Conservation (phyloP, 345 rosid genomes). For the Pistacia atlantica region DNA sequence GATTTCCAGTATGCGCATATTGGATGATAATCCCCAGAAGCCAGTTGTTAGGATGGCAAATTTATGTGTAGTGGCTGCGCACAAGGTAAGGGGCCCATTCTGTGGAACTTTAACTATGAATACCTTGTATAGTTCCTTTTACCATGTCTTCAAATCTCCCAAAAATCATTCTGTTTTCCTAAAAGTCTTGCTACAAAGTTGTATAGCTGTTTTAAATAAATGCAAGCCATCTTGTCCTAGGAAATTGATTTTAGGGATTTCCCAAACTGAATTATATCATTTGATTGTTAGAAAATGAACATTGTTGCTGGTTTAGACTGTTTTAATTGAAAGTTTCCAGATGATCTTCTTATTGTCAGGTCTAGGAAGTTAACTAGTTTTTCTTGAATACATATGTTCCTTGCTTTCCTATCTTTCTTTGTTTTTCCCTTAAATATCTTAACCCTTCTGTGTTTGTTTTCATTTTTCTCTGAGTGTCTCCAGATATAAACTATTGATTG, state of each 20-base stretch:
- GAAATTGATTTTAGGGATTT: not conserved
- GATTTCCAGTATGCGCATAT: constrained; percentile 69
- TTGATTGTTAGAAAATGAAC: not conserved
- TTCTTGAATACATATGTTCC: not conserved
- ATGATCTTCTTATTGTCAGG: not conserved
- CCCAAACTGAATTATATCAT: not conserved
- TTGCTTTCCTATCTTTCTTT: not conserved
- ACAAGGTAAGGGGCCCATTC: constrained; percentile 57
- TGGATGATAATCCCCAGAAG: constrained; percentile 85
- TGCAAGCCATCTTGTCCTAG: not conserved
- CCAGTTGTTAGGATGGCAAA: constrained; percentile 99
- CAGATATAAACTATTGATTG: constrained; percentile 7
- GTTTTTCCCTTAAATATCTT: not conserved
- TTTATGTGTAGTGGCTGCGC: constrained; percentile 85
- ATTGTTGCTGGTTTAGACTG: not conserved
- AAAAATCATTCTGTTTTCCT: not conserved
- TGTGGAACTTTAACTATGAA: not conserved
- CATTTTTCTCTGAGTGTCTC: constrained; percentile 7
- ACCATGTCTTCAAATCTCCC: not conserved
- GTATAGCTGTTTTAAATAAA: not conserved
- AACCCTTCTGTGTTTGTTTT: not conserved
- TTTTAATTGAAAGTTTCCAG: not conserved
- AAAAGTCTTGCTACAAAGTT: not conserved
- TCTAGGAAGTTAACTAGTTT: not conserved
- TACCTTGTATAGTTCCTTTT: not conserved